phyloP scores from a whole-genome alignment of 1,139 yeast genomes.

The Candida freyschussii region DNA sequence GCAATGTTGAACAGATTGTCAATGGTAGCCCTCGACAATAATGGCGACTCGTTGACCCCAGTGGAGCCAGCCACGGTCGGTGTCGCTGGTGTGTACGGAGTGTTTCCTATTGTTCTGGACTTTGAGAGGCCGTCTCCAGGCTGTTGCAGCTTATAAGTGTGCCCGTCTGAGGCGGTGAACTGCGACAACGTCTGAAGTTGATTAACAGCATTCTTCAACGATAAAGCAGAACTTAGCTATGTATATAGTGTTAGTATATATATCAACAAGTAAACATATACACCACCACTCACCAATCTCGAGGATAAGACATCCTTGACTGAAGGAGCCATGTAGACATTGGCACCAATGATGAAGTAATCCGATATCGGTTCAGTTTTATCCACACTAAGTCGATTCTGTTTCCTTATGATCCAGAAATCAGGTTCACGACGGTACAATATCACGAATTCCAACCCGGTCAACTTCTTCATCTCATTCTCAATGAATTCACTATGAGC shows the following conservation, averaged over 20 bases:
- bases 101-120: slow-evolving; percentile 19
- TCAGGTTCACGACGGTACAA: slow-evolving; percentile 80
- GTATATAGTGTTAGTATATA: slow-evolving; percentile 4
- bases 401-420: slow-evolving; percentile 86
- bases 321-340: slow-evolving; percentile 85
- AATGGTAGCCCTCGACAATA: slow-evolving; percentile 21
- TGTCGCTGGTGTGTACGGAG: slow-evolving; percentile 21
- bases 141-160: slow-evolving; percentile 26
- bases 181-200: slow-evolving; percentile 28
- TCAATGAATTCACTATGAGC: slow-evolving; percentile 28
- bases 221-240: slow-evolving; percentile 27
- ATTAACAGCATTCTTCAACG: slow-evolving; percentile 29
- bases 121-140: slow-evolving; percentile 7
- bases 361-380: slow-evolving; percentile 57
- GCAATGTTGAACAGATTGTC: slow-evolving; percentile 26
- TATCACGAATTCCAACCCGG: slow-evolving; percentile 79
- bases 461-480: slow-evolving; percentile 65
- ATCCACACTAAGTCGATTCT: slow-evolving; percentile 52
- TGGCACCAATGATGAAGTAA: slow-evolving; percentile 86
- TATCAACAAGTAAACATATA: slow-evolving; percentile 28
- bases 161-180: slow-evolving; percentile 35
- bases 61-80: slow-evolving; percentile 13
- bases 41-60: slow-evolving; percentile 7
- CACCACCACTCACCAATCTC: slow-evolving; percentile 33
- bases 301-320: slow-evolving; percentile 52